phyloP scores from a whole-genome alignment of 805 yeast species.

The Scheffersomyces stipitis region DNA sequence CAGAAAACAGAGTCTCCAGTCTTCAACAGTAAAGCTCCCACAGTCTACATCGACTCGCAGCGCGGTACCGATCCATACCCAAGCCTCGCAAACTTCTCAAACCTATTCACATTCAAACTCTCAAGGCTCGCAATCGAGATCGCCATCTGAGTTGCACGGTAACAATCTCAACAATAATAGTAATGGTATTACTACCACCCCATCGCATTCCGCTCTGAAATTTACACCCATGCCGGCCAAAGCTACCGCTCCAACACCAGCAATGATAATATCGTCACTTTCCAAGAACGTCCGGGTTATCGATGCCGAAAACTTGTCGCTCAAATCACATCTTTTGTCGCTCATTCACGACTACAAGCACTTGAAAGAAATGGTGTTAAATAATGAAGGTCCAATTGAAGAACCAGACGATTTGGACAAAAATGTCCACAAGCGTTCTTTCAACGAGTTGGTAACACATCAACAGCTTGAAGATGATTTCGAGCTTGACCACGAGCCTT shows the following conservation, averaged over 20 bases:
- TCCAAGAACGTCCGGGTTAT: constrained; percentile 8
- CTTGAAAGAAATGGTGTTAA: constrained; percentile 30
- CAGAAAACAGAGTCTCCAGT: neutral
- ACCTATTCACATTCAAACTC: neutral
- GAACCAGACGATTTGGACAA: constrained; percentile 3
- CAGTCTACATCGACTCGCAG: neutral
- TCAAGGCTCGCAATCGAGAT: neutral
- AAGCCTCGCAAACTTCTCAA: neutral
- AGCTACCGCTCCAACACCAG: neutral
- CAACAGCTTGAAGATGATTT: constrained; percentile 11
- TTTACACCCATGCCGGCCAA: neutral
- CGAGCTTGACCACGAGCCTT: neutral
- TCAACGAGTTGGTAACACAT: constrained; percentile 17
- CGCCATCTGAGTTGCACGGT: neutral
- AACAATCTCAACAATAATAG: neutral
- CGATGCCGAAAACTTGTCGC: constrained; percentile 33
- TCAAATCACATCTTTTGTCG: constrained; percentile 33
- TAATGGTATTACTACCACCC: neutral
- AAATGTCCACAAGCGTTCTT: constrained; percentile 16
- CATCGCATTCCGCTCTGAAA: neutral
- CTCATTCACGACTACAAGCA: constrained; percentile 42
- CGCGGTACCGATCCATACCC: neutral
- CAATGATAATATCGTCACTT: neutral
- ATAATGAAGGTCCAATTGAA: constrained; percentile 5
- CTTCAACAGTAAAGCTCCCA: too few species aligned